Percentiles rank a stretch among this genome's conserved stretches.
These are phyloP conservation scores for Rubus idaeus DNA, from an alignment of 306 rosid species.

Conservation along the genomic window DNA sequence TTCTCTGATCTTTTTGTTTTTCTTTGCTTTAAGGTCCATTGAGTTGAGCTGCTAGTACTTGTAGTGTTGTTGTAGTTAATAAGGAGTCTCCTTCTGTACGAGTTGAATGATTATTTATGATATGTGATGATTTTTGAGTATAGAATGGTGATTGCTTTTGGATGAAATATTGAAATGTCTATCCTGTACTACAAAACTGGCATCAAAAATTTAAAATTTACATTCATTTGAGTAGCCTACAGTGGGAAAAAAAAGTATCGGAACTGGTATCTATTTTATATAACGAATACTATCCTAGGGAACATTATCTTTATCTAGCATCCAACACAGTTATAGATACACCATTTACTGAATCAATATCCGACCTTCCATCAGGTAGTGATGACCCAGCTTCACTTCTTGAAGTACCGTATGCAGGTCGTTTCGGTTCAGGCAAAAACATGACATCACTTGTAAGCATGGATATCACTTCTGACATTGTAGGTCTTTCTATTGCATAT, in stretches of 20 bases:
- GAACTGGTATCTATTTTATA: neutral
- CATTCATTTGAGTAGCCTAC: neutral
- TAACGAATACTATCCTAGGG: slow-evolving; percentile 1
- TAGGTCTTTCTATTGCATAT: slow-evolving; percentile 23
- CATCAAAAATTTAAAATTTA: neutral
- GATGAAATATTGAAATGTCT: slow-evolving; percentile 5
- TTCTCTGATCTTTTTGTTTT: neutral
- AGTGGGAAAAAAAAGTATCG: neutral
- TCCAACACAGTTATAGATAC: slow-evolving; percentile 28
- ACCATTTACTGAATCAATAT: slow-evolving; percentile 11
- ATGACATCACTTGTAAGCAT: slow-evolving; percentile 25
- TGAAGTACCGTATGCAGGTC: slow-evolving; percentile 12
- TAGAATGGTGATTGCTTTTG: neutral
- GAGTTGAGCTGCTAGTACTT: neutral
- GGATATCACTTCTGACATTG: slow-evolving; percentile 32
- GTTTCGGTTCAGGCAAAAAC: slow-evolving; percentile 29
- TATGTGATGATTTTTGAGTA: neutral
- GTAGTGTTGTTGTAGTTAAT: slow-evolving; percentile 12
- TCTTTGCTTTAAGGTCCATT: too few relatives aligned
- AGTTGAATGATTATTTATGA: neutral
- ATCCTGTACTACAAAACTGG: neutral
- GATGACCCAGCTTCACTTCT: slow-evolving; percentile 24
- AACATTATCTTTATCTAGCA: slow-evolving; percentile 20
- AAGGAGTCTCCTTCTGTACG: neutral
- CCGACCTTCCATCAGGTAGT: slow-evolving; percentile 14